Evolutionary conservation across 228 moss, liverwort and hornwort genomes (phyloP), one percentile per base, ranked within the genome.

Genomic region (Sphagnum fallax): DNA sequence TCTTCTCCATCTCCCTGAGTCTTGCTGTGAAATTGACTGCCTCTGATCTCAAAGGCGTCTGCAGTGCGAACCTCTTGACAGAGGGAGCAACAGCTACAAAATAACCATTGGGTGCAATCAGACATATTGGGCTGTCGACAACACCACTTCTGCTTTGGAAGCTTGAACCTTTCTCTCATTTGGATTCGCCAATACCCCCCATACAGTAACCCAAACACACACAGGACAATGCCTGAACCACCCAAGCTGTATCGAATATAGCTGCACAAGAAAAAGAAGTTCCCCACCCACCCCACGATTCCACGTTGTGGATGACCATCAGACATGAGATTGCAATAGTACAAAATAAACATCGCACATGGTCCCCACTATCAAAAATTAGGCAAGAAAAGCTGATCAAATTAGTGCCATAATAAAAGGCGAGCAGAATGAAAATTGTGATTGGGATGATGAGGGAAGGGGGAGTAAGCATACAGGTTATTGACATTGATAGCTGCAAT

Each of bases 41-140:
- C 86, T 50, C 79, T 77, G 4, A 94, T 74, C 48, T 94, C 91
- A 62, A 91, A 91, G 58, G 68, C 62, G 78, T 94, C 94, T 14
- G 91, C 91, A 6, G 94, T 94, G 70, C 94, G 86, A 51, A 94
- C 91, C 75, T 94, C 94, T 80, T 94, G 94, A 70, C 94, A 94
- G 16, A 94, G 90, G 18, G 94, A 91, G 75, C 91, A 94, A 14
- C 86, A 64, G 62, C 86, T 81, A 47, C 75, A 83, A 77, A 88
- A 94, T 6, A 94, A 79, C 94, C 94, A 94, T 80, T 78, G 78
- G 63, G 84, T 74, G 75, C 94, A 94, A 70, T 94, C 94, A 49
- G 84, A 84, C 61, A 75, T 50, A 63, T 72, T 79, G 10, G 84
- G 74, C 10, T 77, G 71, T 51, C 71, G 69, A 71, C 89, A 94